phyloP scores from a whole-genome alignment of 164 flowering plant genomes.

The Piper longum region DNA sequence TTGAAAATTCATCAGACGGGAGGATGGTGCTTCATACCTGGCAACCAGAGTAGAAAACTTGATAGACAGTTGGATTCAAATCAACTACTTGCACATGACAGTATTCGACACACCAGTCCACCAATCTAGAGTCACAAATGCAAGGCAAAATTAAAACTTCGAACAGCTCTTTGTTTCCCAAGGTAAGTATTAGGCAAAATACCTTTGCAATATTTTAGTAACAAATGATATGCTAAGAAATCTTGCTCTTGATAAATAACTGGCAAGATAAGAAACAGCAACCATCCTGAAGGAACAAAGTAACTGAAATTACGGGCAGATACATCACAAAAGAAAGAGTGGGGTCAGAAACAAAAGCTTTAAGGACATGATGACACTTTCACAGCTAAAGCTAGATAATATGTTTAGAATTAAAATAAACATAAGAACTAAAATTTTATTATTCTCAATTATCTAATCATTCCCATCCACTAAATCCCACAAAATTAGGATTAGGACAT shows the following conservation, averaged over 20 bases:
- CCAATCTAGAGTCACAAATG: slow-evolving; percentile 34
- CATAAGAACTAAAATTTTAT: too few relatives aligned
- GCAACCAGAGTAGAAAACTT: slow-evolving; percentile 71
- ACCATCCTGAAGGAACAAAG: slow-evolving; percentile 55
- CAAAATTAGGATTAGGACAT: too few relatives aligned
- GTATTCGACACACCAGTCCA: slow-evolving; percentile 62
- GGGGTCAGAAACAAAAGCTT: too few relatives aligned
- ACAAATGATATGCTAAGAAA: slow-evolving; percentile 46
- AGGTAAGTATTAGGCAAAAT: background rate
- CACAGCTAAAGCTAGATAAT: too few relatives aligned
- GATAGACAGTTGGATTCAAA: slow-evolving; percentile 41
- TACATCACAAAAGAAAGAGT: too few relatives aligned
- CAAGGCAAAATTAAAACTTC: background rate
- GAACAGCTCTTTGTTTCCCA: background rate
- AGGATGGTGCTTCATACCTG: slow-evolving; percentile 36
- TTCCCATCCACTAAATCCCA: too few relatives aligned
- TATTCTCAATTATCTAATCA: too few relatives aligned
- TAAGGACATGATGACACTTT: too few relatives aligned
- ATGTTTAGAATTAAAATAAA: too few relatives aligned
- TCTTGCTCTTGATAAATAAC: slow-evolving; percentile 76
- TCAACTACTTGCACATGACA: slow-evolving; percentile 25
- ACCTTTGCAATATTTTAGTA: slow-evolving; percentile 48
- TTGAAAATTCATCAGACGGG: too few relatives aligned
- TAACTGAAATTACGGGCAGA: background rate
- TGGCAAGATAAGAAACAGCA: slow-evolving; percentile 91